Evolutionary conservation across 768 basidiomycete species (phyloP).

Genomic region (Mycena kentingensis): DNA sequence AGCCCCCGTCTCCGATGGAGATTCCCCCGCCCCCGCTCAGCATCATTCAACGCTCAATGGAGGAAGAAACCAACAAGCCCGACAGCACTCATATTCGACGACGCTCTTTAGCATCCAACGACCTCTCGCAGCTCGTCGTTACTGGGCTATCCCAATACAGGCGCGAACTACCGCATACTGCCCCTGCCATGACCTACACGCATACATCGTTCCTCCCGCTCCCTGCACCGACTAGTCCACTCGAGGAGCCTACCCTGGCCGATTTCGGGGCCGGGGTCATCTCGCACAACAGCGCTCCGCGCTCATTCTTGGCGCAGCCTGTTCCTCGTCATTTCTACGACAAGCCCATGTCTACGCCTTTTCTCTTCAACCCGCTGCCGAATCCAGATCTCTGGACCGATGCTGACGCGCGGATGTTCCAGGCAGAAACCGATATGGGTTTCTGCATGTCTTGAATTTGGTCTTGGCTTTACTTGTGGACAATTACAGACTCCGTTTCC

Average conservation of each 20-base stretch:
- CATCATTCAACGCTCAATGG: slow-evolving; percentile 29
- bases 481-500: not conserved
- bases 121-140: slow-evolving; percentile 20
- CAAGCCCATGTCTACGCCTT: slow-evolving; percentile 18
- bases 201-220: slow-evolving; percentile 19
- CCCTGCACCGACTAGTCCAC: slow-evolving; percentile 2
- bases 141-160: slow-evolving; percentile 18
- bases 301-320: slow-evolving; percentile 31
- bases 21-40: slow-evolving; percentile 43
- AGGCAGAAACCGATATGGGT: slow-evolving; percentile 10
- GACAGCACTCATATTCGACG: slow-evolving; percentile 13
- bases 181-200: slow-evolving; percentile 24
- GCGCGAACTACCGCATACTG: slow-evolving; percentile 28
- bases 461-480: not conserved
- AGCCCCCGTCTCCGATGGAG: slow-evolving; percentile 38
- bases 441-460: slow-evolving; percentile 5
- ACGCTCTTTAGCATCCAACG: slow-evolving; percentile 11
- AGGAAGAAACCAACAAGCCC: slow-evolving; percentile 31
- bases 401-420: slow-evolving; percentile 9
- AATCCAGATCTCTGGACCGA: slow-evolving; percentile 15
- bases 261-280: slow-evolving; percentile 26
- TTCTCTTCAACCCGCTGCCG: slow-evolving; percentile 22
- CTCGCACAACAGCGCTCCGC: slow-evolving; percentile 30
- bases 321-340: slow-evolving; percentile 30
- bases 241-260: slow-evolving; percentile 15